Evolutionary conservation across 352 stramenopile species (phyloP).

Genomic region (Globisporangium carolinianum): DNA sequence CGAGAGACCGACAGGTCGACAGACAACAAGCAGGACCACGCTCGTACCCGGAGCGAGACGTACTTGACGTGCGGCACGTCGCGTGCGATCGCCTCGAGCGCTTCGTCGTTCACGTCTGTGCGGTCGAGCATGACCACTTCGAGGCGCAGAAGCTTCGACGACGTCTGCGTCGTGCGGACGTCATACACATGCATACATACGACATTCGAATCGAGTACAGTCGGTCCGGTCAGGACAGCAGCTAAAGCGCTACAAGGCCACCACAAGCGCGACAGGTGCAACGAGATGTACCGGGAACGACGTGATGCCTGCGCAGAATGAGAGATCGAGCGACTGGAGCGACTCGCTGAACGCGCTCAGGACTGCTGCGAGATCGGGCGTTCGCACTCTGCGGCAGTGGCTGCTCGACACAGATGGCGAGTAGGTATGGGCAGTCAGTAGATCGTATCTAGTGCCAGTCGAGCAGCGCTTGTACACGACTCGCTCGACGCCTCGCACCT

Average conservation of each 20-base stretch:
- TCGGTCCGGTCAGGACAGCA: not conserved
- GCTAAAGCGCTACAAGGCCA: not conserved
- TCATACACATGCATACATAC: constrained; percentile 6
- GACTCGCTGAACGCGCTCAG: constrained; percentile 21
- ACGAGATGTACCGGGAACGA: constrained; percentile 26
- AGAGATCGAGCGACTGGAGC: constrained; percentile 44
- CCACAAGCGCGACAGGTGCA: not conserved
- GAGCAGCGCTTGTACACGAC: not conserved
- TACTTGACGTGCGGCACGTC: constrained; percentile 39
- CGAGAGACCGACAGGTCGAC: not conserved
- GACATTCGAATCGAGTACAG: not conserved
- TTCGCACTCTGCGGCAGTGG: constrained; percentile 20
- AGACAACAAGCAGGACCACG: not conserved
- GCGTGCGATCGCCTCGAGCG: constrained; percentile 24
- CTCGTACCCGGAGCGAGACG: constrained; percentile 51
- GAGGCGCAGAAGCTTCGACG: constrained; percentile 20
- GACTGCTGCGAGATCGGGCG: constrained; percentile 28
- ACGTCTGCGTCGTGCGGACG: constrained; percentile 1
- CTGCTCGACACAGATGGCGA: constrained; percentile 9
- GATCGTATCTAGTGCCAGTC: too few species aligned
- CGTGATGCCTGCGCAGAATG: constrained; percentile 35
- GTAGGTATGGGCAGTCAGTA: too few species aligned
- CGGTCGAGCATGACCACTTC: constrained; percentile 64
- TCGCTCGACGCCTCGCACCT: constrained; percentile 18
- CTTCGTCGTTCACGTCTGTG: constrained; percentile 40